Conservation (phyloP, 73 alveolate species). For the Breviolum minutum region DNA sequence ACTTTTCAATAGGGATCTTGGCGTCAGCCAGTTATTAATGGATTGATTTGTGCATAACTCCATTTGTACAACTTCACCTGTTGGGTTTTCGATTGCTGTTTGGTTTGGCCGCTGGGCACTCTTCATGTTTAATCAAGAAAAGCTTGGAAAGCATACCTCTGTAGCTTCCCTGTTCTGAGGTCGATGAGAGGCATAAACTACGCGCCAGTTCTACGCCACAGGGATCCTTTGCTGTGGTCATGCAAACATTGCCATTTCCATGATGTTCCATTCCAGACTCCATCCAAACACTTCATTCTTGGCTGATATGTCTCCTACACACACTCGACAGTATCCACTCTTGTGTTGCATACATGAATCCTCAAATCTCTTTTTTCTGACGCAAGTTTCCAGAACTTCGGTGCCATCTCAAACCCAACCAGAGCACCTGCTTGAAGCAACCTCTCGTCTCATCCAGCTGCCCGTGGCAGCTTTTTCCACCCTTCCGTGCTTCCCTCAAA, state of each 20-base stretch:
- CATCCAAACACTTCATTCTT: too few species aligned
- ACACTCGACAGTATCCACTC: background rate
- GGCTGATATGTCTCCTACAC: background rate
- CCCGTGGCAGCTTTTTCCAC: conserved; percentile 38
- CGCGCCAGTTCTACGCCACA: background rate
- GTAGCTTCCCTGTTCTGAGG: too few species aligned
- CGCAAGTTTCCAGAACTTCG: background rate
- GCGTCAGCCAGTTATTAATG: too few species aligned
- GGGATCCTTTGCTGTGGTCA: background rate
- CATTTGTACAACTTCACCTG: background rate
- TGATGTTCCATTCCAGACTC: too few species aligned
- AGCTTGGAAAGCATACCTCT: too few species aligned
- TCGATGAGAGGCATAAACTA: background rate
- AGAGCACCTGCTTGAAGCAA: conserved; percentile 26
- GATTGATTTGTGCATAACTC: too few species aligned
- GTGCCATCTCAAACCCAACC: background rate
- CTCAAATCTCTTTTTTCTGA: background rate
- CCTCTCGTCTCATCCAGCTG: conserved; percentile 56
- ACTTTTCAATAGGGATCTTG: background rate
- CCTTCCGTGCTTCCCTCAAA: background rate
- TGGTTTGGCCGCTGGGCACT: too few species aligned
- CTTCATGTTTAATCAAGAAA: too few species aligned
- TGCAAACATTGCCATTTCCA: too few species aligned
- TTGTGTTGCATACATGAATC: background rate
- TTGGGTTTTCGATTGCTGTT: too few species aligned